A percentile compares a stretch with the other conserved stretches of the same genome.
phyloP scores from a whole-genome alignment of 352 stramenopile species.

The Phytopythium oedochilum region DNA sequence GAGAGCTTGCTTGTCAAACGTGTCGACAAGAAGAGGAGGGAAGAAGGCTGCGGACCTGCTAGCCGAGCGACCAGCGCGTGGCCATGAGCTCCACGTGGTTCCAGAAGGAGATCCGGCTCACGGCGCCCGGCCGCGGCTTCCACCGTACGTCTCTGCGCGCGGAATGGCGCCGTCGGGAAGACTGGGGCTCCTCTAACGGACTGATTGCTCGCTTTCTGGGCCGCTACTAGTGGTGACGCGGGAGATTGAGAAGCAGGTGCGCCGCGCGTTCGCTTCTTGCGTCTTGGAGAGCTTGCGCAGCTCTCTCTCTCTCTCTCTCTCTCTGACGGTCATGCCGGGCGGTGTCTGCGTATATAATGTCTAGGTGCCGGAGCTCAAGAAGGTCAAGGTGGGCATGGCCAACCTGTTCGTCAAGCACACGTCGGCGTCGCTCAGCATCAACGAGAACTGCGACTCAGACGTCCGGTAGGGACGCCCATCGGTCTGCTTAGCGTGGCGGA shows the following conservation, averaged over 20 bases:
- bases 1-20: too few relatives aligned
- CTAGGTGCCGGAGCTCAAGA: slow-evolving; percentile 49
- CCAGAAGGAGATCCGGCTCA: slow-evolving; percentile 85
- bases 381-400: slow-evolving; percentile 91
- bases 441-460: slow-evolving; percentile 95
- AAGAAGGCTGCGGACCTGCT: neutral
- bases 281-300: too few relatives aligned
- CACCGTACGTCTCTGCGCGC: slow-evolving; percentile 43
- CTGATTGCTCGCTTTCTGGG: too few relatives aligned
- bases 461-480: slow-evolving; percentile 70
- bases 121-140: slow-evolving; percentile 73
- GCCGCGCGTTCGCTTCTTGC: neutral
- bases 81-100: slow-evolving; percentile 62
- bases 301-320: too few relatives aligned
- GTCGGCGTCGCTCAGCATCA: slow-evolving; percentile 94
- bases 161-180: neutral
- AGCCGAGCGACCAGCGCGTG: neutral
- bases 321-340: neutral
- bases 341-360: neutral
- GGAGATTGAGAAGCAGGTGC: slow-evolving; percentile 81
- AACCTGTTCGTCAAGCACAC: slow-evolving; percentile 97
- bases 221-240: slow-evolving; percentile 61
- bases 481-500: neutral
- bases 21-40: neutral
- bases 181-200: neutral